Percentiles rank a stretch among this genome's conserved stretches.
Conservation (phyloP, 106 monocot species). For the Apostasia ramifera region DNA sequence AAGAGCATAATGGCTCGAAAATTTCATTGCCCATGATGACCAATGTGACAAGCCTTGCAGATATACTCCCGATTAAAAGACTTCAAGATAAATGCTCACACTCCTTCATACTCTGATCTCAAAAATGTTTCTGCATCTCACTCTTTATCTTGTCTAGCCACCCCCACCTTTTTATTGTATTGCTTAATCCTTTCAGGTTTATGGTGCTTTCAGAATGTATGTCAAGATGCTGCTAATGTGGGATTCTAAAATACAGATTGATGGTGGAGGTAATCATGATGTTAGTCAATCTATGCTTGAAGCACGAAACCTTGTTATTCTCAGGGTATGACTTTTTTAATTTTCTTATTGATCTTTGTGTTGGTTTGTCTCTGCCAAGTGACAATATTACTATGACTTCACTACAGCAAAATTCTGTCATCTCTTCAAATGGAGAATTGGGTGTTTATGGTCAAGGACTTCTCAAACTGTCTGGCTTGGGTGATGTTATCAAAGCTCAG, state of each 20-base stretch:
- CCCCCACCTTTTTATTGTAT: neutral
- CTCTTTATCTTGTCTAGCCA: neutral
- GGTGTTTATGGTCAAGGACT: conserved; percentile 88
- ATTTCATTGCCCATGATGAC: no score
- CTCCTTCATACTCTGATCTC: no score
- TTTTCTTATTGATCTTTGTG: neutral
- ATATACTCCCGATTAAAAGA: no score
- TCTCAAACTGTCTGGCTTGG: conserved; percentile 69
- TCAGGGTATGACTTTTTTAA: conserved; percentile 57
- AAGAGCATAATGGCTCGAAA: no score
- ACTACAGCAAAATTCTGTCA: conserved; percentile 80
- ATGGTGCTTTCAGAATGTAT: conserved; percentile 92
- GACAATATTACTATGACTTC: conserved; percentile 3
- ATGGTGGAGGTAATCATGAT: conserved; percentile 73
- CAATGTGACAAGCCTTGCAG: no score
- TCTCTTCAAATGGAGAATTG: conserved; percentile 78
- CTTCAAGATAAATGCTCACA: no score
- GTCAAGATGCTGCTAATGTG: conserved; percentile 97
- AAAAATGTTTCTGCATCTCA: no score
- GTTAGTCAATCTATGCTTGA: conserved; percentile 72
- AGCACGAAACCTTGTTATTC: conserved; percentile 79
- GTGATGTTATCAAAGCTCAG: conserved; percentile 85
- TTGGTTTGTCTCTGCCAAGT: neutral
- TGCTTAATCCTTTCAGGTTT: conserved; percentile 54
- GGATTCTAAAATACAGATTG: conserved; percentile 84